These are phyloP conservation scores for Debaryomyces maramus DNA, from an alignment of 805 yeast species.

Conservation along the genomic window DNA sequence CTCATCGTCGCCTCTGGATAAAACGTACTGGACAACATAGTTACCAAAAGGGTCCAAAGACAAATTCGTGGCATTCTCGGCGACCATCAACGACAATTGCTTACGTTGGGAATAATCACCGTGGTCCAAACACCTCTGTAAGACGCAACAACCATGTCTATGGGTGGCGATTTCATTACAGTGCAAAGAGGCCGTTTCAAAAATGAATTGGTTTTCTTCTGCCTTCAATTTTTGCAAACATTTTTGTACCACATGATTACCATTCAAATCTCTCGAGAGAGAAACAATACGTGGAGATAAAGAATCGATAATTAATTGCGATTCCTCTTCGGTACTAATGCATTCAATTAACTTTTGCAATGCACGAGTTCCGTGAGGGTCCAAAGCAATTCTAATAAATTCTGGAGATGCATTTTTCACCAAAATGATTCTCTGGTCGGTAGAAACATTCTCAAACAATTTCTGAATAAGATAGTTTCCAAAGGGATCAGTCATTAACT, in stretches of 20 bases:
- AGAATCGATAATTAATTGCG: conserved; percentile 57
- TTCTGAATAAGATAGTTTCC: conserved; percentile 97
- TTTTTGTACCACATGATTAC: conserved; percentile 95
- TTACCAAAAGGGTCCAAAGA: conserved; percentile 95
- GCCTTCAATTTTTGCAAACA: conserved; percentile 72
- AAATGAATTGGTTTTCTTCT: conserved; percentile 80
- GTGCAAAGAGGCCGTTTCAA: conserved; percentile 75
- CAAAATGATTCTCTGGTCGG: conserved; percentile 66
- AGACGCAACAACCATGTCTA: conserved; percentile 95
- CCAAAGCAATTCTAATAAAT: conserved; percentile 77
- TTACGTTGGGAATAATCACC: conserved; percentile 72
- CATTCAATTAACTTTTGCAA: conserved; percentile 90
- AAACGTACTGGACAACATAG: conserved; percentile 92
- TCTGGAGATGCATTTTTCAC: conserved; percentile 72
- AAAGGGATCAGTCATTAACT: conserved; percentile 92
- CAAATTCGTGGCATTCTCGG: conserved; percentile 64
- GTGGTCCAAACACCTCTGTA: conserved; percentile 92
- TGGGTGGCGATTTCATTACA: conserved; percentile 87
- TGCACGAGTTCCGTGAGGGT: conserved; percentile 96
- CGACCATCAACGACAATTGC: conserved; percentile 65
- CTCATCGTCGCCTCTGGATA: conserved; percentile 47
- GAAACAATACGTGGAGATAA: conserved; percentile 72
- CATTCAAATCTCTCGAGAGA: conserved; percentile 85
- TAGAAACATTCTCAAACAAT: conserved; percentile 71
- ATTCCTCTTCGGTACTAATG: conserved; percentile 69